Evolutionary conservation across 2,329 filamentous ascomycete species (phyloP), one percentile per base, ranked within the genome.

Genomic region (Phialemonium atrogriseum): DNA sequence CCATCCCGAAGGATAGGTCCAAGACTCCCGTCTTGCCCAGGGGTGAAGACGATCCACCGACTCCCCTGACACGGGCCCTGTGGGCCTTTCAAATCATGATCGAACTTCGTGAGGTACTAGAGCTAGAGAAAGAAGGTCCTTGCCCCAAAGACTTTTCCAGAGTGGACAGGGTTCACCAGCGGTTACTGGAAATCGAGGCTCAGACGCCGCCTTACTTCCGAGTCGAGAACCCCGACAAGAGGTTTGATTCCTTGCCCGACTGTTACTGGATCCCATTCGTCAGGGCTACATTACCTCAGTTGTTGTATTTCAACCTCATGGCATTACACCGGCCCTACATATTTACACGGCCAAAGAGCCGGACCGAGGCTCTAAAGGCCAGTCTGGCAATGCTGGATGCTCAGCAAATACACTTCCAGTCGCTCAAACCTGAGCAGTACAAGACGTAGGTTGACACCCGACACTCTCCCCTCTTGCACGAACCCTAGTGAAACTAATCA

Each of bases 321-420:
- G 72, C 70, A 5, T 56, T 80, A 23, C 75, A 80, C 38, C 61
- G 74, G 15, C 72, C 73, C 0, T 79, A 77, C 44, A 66, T 79
- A 13, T 78, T 79, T 41, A 73, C 71, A 11, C 64, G 70, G 10
- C 49, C 60, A 5, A 53, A 58, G 21, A 75, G 69, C 43, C 59
- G 74, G n/a, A 57, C 58, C 4, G 68, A 71, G 40, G 73, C 73
- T 2, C 59, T 79, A 5, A 60, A 62, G 42, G 71, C 73, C 5
- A 71, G 68, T 29, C 44, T 79, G 4, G 58, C 59, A 3, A 71
- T 76, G 54, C 58, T 80, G 3, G 61, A 69, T 15, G 56, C 69
- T 11, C 74, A 79, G 47, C 59, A 63, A 37, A 46, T 55, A 21
- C 59, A 68, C 29, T 68, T 74, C 42, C 56, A 63, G 33, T 54